Evolutionary conservation across 2,329 filamentous ascomycete genomes (phyloP), one percentile per base, ranked within the genome.

Genomic region (Chaetomiaceae sp.): DNA sequence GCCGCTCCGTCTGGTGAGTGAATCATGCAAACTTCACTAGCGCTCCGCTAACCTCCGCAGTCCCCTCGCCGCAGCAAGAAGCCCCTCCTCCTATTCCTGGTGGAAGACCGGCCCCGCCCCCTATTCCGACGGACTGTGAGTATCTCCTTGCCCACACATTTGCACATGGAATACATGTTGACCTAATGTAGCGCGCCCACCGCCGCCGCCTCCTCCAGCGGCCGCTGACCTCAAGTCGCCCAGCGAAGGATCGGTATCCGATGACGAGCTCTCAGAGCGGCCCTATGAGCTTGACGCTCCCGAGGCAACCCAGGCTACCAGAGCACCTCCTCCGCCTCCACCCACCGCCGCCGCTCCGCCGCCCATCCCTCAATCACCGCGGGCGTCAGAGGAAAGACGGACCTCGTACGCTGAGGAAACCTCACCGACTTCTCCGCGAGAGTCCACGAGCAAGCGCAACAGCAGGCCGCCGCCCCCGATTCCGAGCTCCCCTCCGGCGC

Each of bases 201-300:
- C 77, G 1, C 81, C 81, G 45, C 74, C 75, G 31, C 75, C 75
- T 37, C 75, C 80, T 37, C 75, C 80, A 27, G 31, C 61, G 47
- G 72, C 80, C 36, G 72, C 78, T 33, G 74, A 75, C 39, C 66
- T 81, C 15, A 75, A 79, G 44, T 88, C 88, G 37, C 84, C 84
- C 42, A 89, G 84, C 54, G 80, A 87, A 56, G 91, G 90, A 27
- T 95, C 90, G 1, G 89, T 88, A 67, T 94, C 91, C 39, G 91
- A 95, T 63, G 91, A 96, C 67, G 92, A 96, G 68, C 74, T 91
- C 63, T 90, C 87, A 9, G 74, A 75, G 49, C 70, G 71, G 64
- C 65, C 78, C 63, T 68, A 71, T 60, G 70, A 75, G 59, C 62
- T 71, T 19, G 71, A 75, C 33, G 72, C 71, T 20, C 66, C 72